Evolutionary conservation across 106 monocot species (phyloP).

Genomic region (Acorus calamus): DNA sequence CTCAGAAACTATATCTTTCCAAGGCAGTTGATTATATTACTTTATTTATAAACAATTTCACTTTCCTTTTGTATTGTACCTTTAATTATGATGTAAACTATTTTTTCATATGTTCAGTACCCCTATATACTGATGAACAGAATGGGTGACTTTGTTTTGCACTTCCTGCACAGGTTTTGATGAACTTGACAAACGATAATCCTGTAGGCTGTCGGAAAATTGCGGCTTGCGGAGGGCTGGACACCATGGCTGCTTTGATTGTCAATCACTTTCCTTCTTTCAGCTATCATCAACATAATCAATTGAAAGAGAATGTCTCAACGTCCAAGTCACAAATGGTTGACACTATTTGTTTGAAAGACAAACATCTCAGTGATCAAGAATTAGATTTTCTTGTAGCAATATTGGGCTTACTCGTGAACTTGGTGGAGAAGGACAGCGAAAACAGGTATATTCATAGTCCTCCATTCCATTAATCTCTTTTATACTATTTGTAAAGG

Average conservation of each 20-base stretch:
- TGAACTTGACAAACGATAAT: slow-evolving; percentile 99
- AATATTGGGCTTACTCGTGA: slow-evolving; percentile 95
- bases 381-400: slow-evolving; percentile 93
- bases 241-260: slow-evolving; percentile 78
- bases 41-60: too few species aligned
- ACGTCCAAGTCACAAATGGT: slow-evolving; percentile 12
- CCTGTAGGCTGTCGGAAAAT: slow-evolving; percentile 83
- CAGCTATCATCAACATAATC: slow-evolving; percentile 13
- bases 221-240: slow-evolving; percentile 72
- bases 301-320: slow-evolving; percentile 14
- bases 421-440: slow-evolving; percentile 96
- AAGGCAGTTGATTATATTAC: too few species aligned
- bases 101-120: too few species aligned
- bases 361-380: slow-evolving; percentile 57
- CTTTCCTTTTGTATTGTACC: too few species aligned
- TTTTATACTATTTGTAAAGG: background rate
- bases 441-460: slow-evolving; percentile 57
- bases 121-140: too few species aligned
- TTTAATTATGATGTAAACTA: too few species aligned
- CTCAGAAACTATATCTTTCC: too few species aligned
- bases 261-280: slow-evolving; percentile 81
- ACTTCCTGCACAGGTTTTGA: slow-evolving; percentile 67
- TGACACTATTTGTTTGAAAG: slow-evolving; percentile 9
- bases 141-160: background rate
- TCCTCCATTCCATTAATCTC: background rate